A percentile compares a stretch with the other conserved stretches of the same genome.
Conservation (phyloP, 176 grass and related monocot species). For the Avena atlantica region DNA sequence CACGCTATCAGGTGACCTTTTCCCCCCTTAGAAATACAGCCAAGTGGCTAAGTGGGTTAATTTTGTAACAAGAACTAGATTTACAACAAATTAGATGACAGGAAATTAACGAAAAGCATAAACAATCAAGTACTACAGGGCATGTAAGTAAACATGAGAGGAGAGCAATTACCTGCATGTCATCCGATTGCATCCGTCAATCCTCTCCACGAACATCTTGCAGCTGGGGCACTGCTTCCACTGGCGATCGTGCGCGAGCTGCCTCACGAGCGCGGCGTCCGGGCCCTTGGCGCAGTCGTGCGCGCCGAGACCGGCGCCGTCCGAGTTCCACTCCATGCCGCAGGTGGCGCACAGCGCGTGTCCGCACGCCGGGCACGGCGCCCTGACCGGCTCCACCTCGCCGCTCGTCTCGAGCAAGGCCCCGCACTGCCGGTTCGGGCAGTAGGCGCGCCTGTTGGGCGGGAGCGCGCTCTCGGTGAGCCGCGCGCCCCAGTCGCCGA, state of each 20-base stretch:
- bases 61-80: no score
- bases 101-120: no score
- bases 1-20: no score
- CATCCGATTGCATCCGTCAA: conserved; percentile 21
- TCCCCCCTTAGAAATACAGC: no score
- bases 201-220: conserved; percentile 33
- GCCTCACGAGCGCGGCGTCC: background rate
- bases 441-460: conserved; percentile 32
- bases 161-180: conserved; percentile 36
- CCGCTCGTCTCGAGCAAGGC: conserved; percentile 19
- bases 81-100: no score
- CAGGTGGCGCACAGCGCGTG: conserved; percentile 47
- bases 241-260: conserved; percentile 13
- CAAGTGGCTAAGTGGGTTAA: no score
- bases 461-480: conserved; percentile 46
- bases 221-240: conserved; percentile 50
- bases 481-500: conserved; percentile 42
- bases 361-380: conserved; percentile 44
- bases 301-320: background rate
- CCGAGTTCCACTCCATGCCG: conserved; percentile 24
- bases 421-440: conserved; percentile 49
- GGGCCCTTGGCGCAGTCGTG: conserved; percentile 40
- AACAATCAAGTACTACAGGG: no score
- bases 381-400: background rate
- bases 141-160: background rate